Percentiles rank a stretch among this genome's conserved stretches.
These are phyloP conservation scores for Sonneratia alba DNA, from an alignment of 345 rosid species.

Conservation along the genomic window DNA sequence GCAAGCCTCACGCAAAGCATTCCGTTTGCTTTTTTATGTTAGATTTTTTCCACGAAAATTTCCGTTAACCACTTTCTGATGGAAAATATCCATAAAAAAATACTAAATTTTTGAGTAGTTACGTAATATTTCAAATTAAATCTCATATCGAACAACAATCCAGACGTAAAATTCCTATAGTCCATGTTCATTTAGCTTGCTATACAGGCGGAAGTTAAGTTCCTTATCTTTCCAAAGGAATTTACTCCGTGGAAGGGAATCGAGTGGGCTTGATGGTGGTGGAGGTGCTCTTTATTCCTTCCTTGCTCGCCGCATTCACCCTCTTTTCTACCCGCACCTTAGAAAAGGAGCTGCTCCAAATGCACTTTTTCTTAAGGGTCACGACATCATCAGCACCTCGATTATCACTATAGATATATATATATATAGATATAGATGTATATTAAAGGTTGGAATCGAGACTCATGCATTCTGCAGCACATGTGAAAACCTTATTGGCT, in stretches of 20 bases:
- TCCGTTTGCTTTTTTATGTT: no score
- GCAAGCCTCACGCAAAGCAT: no score
- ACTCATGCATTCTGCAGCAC: no score
- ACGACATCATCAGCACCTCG: not conserved
- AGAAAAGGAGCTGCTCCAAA: not conserved
- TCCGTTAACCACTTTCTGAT: no score
- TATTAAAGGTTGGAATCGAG: no score
- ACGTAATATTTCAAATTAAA: not conserved
- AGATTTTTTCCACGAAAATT: no score
- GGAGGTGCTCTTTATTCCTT: conserved; percentile 7
- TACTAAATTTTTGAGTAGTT: no score
- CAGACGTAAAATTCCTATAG: not conserved
- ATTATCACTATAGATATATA: not conserved
- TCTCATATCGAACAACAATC: not conserved
- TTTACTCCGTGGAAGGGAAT: not conserved
- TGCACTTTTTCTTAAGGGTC: not conserved
- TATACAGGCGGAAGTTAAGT: not conserved
- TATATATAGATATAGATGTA: no score
- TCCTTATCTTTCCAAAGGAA: not conserved
- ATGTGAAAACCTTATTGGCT: no score
- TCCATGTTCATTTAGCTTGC: not conserved
- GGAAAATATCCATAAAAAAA: no score
- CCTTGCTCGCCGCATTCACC: not conserved
- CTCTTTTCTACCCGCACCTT: not conserved
- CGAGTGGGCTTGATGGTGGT: not conserved